Percentiles rank a stretch among this genome's conserved stretches.
Evolutionary conservation across 2,329 filamentous ascomycete species (phyloP).

Genomic region (Xylariaceae sp.): DNA sequence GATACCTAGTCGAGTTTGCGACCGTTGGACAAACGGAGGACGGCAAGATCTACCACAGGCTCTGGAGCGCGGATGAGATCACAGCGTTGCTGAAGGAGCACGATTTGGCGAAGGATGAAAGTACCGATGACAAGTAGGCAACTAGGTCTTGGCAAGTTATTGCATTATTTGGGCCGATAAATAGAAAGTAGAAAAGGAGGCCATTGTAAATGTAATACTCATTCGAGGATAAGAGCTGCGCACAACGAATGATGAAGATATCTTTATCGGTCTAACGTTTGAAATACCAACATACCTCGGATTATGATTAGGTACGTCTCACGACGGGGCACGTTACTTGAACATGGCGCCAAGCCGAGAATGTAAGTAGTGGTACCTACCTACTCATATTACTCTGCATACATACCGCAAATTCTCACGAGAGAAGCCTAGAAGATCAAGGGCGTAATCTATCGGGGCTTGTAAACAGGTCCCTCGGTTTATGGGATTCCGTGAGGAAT

Average conservation of each 20-base stretch:
- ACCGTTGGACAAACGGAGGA: conserved; percentile 93
- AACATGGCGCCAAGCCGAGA: too few species aligned
- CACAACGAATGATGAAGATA: background rate
- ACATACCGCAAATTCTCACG: too few species aligned
- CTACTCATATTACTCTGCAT: too few species aligned
- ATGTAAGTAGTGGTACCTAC: too few species aligned
- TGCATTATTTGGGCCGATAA: conserved; percentile 9
- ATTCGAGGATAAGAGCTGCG: background rate
- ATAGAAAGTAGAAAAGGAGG: conserved; percentile 19
- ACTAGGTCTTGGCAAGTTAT: background rate
- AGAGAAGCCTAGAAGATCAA: too few species aligned
- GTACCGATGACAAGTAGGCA: conserved; percentile 57
- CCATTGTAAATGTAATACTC: conserved; percentile 23
- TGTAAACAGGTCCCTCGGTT: too few species aligned
- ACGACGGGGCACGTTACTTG: background rate
- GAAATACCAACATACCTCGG: background rate
- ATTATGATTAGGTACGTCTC: background rate
- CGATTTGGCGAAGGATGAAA: conserved; percentile 82
- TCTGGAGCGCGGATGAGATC: conserved; percentile 97
- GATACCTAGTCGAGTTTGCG: conserved; percentile 79
- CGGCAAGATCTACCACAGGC: conserved; percentile 95
- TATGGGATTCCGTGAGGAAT: too few species aligned
- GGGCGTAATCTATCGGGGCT: too few species aligned
- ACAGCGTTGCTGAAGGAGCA: conserved; percentile 91
- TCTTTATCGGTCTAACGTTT: background rate